Evolutionary conservation across 208 protist species (phyloP).

Genomic region (Porcisia hertigi): DNA sequence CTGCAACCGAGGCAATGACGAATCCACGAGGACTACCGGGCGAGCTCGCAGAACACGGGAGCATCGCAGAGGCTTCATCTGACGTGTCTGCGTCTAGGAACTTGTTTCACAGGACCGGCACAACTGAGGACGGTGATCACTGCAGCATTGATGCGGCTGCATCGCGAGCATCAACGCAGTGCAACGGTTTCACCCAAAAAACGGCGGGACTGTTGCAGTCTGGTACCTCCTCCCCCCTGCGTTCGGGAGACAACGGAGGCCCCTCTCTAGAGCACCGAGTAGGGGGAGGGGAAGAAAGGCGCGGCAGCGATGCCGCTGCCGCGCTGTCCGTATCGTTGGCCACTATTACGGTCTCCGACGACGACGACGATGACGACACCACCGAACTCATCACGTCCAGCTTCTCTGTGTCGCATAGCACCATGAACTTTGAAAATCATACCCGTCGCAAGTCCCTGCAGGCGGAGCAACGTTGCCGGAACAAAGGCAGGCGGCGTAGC

Average conservation of each 20-base stretch:
- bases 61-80: background rate
- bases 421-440: slow-evolving; percentile 15
- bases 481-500: background rate
- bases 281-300: background rate
- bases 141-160: background rate
- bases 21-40: background rate
- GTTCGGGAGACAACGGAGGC: background rate
- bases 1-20: background rate
- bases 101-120: background rate
- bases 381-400: slow-evolving; percentile 15
- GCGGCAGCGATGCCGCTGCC: background rate
- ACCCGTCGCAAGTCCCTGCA: slow-evolving; percentile 7
- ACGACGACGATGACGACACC: slow-evolving; percentile 29
- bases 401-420: slow-evolving; percentile 26
- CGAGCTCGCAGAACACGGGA: background rate
- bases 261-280: background rate
- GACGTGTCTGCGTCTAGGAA: background rate
- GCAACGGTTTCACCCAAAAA: slow-evolving; percentile 2
- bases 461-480: slow-evolving; percentile 5
- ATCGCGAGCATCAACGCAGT: background rate
- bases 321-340: slow-evolving; percentile 14
- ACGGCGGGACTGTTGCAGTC: slow-evolving; percentile 4
- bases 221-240: background rate
- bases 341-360: slow-evolving; percentile 30
- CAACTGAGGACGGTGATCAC: background rate